Percentiles rank a stretch among this genome's conserved stretches.
Evolutionary conservation across 139 green algal genomes (phyloP).

Genomic region (Nannochloris sp.): DNA sequence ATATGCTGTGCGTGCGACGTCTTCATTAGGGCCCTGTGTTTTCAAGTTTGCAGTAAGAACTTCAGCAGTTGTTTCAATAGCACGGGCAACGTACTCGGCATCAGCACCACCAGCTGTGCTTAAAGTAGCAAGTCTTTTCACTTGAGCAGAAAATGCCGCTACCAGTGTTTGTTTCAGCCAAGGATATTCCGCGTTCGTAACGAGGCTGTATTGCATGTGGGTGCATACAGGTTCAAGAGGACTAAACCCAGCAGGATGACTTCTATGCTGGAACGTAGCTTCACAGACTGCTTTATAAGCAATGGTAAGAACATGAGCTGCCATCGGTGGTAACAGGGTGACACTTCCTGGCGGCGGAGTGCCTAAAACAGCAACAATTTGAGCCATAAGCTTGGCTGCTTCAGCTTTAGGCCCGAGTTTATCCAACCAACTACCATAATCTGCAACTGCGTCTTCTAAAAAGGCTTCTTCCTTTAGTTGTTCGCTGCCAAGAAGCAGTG

Average conservation of each 20-base stretch:
- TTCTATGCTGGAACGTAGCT: background rate
- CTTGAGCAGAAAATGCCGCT: background rate
- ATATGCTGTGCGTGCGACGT: background rate
- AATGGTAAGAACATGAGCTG: slow-evolving; percentile 30
- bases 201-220: background rate
- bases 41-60: slow-evolving; percentile 12
- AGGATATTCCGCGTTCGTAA: background rate
- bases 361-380: background rate
- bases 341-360: background rate
- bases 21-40: slow-evolving; percentile 8
- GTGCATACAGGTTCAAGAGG: background rate
- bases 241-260: background rate
- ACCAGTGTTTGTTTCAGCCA: background rate
- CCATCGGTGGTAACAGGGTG: background rate
- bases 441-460: slow-evolving; percentile 10
- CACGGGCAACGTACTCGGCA: slow-evolving; percentile 13
- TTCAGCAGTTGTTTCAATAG: background rate
- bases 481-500: slow-evolving; percentile 23
- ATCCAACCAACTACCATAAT: slow-evolving; percentile 20
- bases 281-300: slow-evolving; percentile 3
- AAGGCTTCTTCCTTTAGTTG: slow-evolving; percentile 16
- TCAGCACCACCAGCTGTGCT: background rate
- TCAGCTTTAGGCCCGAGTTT: slow-evolving; percentile 9
- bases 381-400: background rate
- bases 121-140: slow-evolving; percentile 4